These are phyloP conservation scores for Phytophthora quininea DNA, from an alignment of 352 stramenopile species.

Conservation along the genomic window DNA sequence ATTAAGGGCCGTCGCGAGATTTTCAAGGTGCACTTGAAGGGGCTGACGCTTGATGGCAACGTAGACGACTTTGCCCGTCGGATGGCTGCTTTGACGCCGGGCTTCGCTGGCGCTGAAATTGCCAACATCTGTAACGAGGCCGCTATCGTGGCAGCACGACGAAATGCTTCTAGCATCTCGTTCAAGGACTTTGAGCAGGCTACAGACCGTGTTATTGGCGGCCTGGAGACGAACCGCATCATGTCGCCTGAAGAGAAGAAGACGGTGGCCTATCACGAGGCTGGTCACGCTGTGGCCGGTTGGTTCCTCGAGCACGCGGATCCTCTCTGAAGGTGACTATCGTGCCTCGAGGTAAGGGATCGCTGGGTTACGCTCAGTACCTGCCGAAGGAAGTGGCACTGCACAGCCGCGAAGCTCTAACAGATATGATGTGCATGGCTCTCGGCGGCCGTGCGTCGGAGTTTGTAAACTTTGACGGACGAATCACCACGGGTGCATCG, in stretches of 20 bases:
- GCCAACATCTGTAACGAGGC: conserved; percentile 99
- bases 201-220: conserved; percentile 97
- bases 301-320: conserved; percentile 99
- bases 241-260: conserved; percentile 98
- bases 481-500: conserved; percentile 96
- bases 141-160: conserved; percentile 96
- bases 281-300: conserved; percentile 97
- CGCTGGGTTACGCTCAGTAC: conserved; percentile 99
- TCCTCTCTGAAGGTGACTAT: conserved; percentile 99
- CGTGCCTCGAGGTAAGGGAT: conserved; percentile 96
- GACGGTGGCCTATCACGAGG: conserved; percentile 99
- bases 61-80: conserved; percentile 93
- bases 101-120: conserved; percentile 98
- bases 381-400: conserved; percentile 98
- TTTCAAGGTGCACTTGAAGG: conserved; percentile 97
- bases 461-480: conserved; percentile 96
- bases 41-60: conserved; percentile 91
- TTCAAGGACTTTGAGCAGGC: conserved; percentile 98
- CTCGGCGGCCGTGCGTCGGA: conserved; percentile 97
- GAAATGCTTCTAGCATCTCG: conserved; percentile 93
- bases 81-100: conserved; percentile 96
- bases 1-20: conserved; percentile 98
- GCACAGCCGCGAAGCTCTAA: conserved; percentile 95
- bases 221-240: conserved; percentile 95
- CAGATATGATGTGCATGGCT: conserved; percentile 99